A percentile compares a stretch with the other conserved stretches of the same genome.
These are phyloP conservation scores for Pezizomycotina sp. DNA, from an alignment of 2,329 filamentous ascomycete species.

Conservation along the genomic window DNA sequence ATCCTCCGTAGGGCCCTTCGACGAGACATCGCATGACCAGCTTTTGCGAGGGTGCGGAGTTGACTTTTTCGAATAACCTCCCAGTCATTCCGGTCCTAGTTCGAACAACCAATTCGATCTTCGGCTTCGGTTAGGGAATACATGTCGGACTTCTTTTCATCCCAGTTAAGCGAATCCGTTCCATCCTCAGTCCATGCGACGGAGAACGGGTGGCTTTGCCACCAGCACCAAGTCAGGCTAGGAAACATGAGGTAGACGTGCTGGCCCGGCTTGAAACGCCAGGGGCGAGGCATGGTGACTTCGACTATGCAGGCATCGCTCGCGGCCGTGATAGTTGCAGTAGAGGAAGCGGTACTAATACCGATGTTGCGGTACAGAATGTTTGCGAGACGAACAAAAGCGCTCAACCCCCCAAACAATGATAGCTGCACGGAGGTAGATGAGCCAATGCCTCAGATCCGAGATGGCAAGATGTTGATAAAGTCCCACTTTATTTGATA, in stretches of 20 bases:
- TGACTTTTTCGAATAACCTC: constrained; percentile 50
- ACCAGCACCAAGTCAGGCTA: constrained; percentile 44
- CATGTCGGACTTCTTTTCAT: constrained; percentile 40
- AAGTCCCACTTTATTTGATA: too few species aligned
- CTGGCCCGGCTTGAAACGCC: constrained; percentile 57
- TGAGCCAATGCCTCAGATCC: constrained; percentile 39
- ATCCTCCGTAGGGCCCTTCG: constrained; percentile 62
- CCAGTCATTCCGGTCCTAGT: constrained; percentile 59
- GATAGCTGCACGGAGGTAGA: constrained; percentile 45
- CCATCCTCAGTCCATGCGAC: constrained; percentile 59
- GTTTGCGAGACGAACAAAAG: constrained; percentile 39
- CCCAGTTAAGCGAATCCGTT: constrained; percentile 32
- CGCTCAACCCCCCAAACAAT: constrained; percentile 54
- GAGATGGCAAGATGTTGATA: constrained; percentile 50
- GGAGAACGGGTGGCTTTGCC: constrained; percentile 66
- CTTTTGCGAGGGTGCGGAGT: constrained; percentile 42
- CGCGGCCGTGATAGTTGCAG: constrained; percentile 55
- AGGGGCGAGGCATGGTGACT: constrained; percentile 57
- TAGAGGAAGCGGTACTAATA: constrained; percentile 44
- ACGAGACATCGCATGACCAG: constrained; percentile 49
- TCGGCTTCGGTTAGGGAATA: constrained; percentile 44
- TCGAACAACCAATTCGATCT: constrained; percentile 55
- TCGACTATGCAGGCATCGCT: constrained; percentile 60
- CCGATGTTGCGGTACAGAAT: constrained; percentile 51
- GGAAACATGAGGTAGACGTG: constrained; percentile 70